Percentiles rank a stretch among this genome's conserved stretches.
Evolutionary conservation across 2,329 filamentous ascomycete species (phyloP).

Genomic region (Fusarium brevicatenulatum): DNA sequence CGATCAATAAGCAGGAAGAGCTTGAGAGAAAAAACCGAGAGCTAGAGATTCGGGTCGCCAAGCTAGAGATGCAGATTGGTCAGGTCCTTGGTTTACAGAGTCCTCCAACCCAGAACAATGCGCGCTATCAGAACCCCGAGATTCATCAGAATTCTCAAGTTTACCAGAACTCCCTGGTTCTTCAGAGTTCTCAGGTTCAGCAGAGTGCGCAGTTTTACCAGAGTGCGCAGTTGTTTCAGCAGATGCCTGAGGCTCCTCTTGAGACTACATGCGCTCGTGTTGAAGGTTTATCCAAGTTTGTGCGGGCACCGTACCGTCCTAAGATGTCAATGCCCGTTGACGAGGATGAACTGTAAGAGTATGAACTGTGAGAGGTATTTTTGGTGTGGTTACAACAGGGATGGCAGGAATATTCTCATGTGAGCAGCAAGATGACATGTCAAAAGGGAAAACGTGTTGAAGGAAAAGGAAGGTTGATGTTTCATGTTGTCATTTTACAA

Average conservation of each 20-base stretch:
- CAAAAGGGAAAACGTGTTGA: not conserved
- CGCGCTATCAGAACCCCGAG: not conserved
- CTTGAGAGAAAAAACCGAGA: conserved; percentile 9
- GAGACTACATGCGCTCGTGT: not conserved
- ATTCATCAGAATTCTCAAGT: not conserved
- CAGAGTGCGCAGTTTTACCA: not conserved
- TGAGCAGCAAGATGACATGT: not conserved
- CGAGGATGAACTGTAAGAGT: not conserved
- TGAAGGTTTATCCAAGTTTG: not conserved
- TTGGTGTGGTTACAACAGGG: not conserved
- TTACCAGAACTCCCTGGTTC: not conserved
- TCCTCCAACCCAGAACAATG: not conserved
- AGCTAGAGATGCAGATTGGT: conserved; percentile 22
- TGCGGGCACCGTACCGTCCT: conserved; percentile 5
- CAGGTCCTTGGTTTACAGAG: not conserved
- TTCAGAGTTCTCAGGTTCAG: not conserved
- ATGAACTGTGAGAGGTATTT: not conserved
- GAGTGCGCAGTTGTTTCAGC: not conserved
- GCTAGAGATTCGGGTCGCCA: conserved; percentile 21
- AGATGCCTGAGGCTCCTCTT: not conserved
- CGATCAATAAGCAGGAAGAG: not conserved
- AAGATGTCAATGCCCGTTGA: not conserved
- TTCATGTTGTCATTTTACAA: not conserved
- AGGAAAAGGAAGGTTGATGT: not conserved
- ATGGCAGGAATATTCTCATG: not conserved